Base-by-base conservation (phyloP, 129 eudicot genomes). In the Artemisia argyi region DNA sequence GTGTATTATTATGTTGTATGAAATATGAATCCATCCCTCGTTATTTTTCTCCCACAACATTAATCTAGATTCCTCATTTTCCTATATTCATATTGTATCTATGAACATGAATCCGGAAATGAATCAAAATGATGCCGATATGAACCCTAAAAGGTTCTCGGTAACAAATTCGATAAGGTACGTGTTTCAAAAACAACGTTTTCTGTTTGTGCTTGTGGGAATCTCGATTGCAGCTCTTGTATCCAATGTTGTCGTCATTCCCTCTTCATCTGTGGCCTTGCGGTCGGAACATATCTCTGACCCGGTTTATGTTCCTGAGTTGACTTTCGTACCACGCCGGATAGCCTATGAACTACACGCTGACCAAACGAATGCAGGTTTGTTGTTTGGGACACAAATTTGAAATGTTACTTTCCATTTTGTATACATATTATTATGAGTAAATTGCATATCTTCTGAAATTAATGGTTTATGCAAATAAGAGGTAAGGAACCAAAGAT, bases 181-280 rank as follows among this genome's bases (percentile, higher is more conserved):
- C 76, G 54, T 79, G 18, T 71, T 83, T 53, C 67, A 56, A n/a
- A 68, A 75, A 71, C 87, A 83, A 75, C 83, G 87, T 3, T 7
- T 79, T 0, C 32, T 83, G 12, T 83, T 79, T 52, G 50, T 87
- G 10, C 54, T 87, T 49, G 16, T 84, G 48, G 93, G 93, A 54
- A 73, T 87, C 52, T 74, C 79, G 56, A 78, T 89, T 73, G 65
- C 89, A 2, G 80, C 78, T 58, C 39, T 82, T 16, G 30, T 84
- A 5, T 86, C 82, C 65, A 67, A 65, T 50, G 54, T 84, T 22
- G n/a, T 83, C 18, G 57, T 72, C 59, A 17, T 80, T 54, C 69
- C 86, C n/a, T 18, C 75, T 8, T 44, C 2, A 7, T 4, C 65
- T 1, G 35, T 46, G 19, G 17, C 69, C 7, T 28, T 30, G 51